A percentile compares a stretch with the other conserved stretches of the same genome.
phyloP scores from a whole-genome alignment of 1,284 basidiomycete species.

The Marasmius oreades region DNA sequence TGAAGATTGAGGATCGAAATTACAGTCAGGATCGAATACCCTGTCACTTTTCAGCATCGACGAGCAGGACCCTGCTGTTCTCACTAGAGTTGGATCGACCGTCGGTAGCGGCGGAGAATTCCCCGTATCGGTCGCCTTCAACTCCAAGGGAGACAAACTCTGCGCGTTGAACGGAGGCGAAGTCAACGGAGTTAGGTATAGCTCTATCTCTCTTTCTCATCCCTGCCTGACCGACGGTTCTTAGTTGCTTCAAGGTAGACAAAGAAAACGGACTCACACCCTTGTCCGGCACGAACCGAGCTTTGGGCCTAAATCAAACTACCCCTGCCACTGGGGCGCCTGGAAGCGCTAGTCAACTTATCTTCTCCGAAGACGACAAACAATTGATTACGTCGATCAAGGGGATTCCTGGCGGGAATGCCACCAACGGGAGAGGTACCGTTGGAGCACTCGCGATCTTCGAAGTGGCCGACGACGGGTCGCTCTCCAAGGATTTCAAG shows the following conservation, averaged over 20 bases:
- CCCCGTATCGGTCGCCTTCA: constrained; percentile 43
- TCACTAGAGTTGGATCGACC: constrained; percentile 38
- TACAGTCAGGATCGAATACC: constrained; percentile 43
- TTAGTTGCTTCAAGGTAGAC: constrained; percentile 41
- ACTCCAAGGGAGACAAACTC: constrained; percentile 31
- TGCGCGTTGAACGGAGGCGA: constrained; percentile 45
- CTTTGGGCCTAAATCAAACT: constrained; percentile 40
- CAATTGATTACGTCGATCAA: constrained; percentile 32
- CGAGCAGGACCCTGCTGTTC: constrained; percentile 33
- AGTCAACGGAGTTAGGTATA: constrained; percentile 42
- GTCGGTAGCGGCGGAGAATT: constrained; percentile 42
- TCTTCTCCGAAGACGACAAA: constrained; percentile 29
- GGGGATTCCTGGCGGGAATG: constrained; percentile 23
- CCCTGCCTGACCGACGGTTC: neutral
- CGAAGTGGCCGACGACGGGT: constrained; percentile 25
- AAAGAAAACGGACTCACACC: constrained; percentile 34
- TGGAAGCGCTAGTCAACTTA: constrained; percentile 27
- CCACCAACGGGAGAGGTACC: neutral
- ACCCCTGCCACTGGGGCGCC: constrained; percentile 27
- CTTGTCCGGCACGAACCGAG: constrained; percentile 35
- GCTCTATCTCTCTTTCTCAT: neutral
- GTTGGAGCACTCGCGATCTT: constrained; percentile 33
- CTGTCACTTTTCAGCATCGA: constrained; percentile 42
- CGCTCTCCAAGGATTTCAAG: constrained; percentile 26
- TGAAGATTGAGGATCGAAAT: constrained; percentile 1